phyloP scores from a whole-genome alignment of 225 moss, liverwort and hornwort species.

The Marchantia paleacea region DNA sequence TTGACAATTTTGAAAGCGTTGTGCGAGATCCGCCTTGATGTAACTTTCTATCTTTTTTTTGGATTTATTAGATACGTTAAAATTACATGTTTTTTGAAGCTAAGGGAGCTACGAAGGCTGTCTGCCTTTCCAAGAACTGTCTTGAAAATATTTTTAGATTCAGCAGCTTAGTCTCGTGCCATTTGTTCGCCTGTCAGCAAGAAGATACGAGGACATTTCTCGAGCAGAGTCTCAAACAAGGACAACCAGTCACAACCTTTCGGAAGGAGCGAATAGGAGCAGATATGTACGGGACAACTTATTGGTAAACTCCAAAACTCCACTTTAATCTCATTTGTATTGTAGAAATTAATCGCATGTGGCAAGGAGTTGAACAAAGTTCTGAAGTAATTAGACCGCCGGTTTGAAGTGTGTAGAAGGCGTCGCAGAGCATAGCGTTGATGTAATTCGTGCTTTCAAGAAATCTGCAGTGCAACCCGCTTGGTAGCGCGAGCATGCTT shows the following conservation, averaged over 20 bases:
- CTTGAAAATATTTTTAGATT: neutral
- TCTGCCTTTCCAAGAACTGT: neutral
- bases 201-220: conserved; percentile 74
- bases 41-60: conserved; percentile 32
- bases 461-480: no score
- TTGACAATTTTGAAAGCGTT: conserved; percentile 78
- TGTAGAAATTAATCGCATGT: no score
- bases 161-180: neutral
- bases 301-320: conserved; percentile 50
- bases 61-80: no score
- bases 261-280: conserved; percentile 78
- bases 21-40: conserved; percentile 88
- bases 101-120: no score
- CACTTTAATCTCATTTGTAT: no score
- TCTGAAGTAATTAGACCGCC: no score
- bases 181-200: conserved; percentile 41
- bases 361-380: no score
- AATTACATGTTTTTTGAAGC: no score
- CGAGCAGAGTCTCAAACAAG: conserved; percentile 72
- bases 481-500: no score
- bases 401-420: no score
- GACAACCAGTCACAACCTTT: conserved; percentile 50
- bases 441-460: no score
- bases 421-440: no score
- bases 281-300: conserved; percentile 82